Evolutionary conservation across 495 filamentous ascomycete species (phyloP), one percentile per base, ranked within the genome.

Genomic region (Rhypophila decipiens): DNA sequence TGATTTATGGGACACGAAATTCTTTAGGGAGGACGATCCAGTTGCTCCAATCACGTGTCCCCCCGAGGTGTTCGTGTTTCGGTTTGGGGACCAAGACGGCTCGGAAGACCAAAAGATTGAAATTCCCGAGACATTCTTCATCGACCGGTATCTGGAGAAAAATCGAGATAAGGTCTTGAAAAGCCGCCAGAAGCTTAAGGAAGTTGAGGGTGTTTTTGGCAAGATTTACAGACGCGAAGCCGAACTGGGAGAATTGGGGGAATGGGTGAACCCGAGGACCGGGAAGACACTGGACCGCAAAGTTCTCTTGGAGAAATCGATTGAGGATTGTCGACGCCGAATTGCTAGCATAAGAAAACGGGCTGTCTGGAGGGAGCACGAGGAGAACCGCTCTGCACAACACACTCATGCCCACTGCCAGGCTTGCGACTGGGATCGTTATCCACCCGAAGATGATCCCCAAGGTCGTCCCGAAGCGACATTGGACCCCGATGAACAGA

Each of bases 91-190:
- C 21, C 54, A 68, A 1, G 69, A 74, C 2, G 35, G 17, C 2
- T 37, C 20, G 2, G 55, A 68, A 7, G 52, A 57, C 12, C 66
- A 67, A 23, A 70, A 74, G 10, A 67, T 91, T 36, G 78, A 83
- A 12, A 76, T 91, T 17, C 87, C 88, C 24, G 66, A 77, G 13
- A 71, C 79, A 0, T 81, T 89, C 53, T 94, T 90, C 56, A 75
- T 82, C 7, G 89, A 95, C 61, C 76, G 88, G 29, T 96, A 95
- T 63, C 63, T 89, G 48, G 73, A 78, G 43, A 66, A 63, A 27
- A 77, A 76, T 48, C 72, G 71, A 50, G 70, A 80, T 2, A 56
- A 74, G 46, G 67, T 80, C n/a, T n/a, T n/a, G n/a, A n/a, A n/a
- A n/a, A n/a, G n/a, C n/a, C n/a, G n/a, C n/a, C n/a, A n/a, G n/a